These are phyloP conservation scores for Pseudotsuga menziesii DNA, from an alignment of 75 land plant species.

Conservation along the genomic window DNA sequence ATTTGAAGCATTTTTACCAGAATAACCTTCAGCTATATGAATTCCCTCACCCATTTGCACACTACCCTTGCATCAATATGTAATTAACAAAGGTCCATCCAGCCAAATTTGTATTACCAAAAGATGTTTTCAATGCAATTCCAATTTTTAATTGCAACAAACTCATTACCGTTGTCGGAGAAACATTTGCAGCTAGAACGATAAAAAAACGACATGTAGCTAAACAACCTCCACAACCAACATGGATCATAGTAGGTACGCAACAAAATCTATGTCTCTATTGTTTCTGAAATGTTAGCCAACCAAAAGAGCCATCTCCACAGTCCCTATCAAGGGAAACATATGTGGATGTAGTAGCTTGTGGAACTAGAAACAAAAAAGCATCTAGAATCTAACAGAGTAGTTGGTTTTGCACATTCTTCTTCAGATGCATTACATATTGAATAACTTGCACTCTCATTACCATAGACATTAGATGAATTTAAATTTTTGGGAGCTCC, in stretches of 20 bases:
- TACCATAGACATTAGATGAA: constrained; percentile 21
- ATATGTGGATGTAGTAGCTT: constrained; percentile 77
- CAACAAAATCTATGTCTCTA: constrained; percentile 67
- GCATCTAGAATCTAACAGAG: constrained; percentile 84
- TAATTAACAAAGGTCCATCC: too few species aligned
- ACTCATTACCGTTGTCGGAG: too few species aligned
- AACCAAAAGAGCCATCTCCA: constrained; percentile 83
- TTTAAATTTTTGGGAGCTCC: constrained; percentile 64
- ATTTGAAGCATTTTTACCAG: too few species aligned
- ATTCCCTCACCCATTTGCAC: too few species aligned
- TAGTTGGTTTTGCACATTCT: constrained; percentile 46
- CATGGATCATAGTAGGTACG: constrained; percentile 77
- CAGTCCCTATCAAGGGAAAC: constrained; percentile 68
- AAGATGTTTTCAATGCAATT: too few species aligned
- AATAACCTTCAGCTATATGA: too few species aligned
- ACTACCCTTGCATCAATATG: too few species aligned
- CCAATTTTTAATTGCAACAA: too few species aligned
- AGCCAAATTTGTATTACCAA: too few species aligned
- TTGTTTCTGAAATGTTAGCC: constrained; percentile 83
- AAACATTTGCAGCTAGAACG: too few species aligned
- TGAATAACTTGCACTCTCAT: constrained; percentile 34
- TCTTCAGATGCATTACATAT: constrained; percentile 30
- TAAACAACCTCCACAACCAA: constrained; percentile 82
- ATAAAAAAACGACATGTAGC: constrained; percentile 68
- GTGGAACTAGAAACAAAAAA: constrained; percentile 76